A percentile compares a stretch with the other conserved stretches of the same genome.
These are phyloP conservation scores for Verticillium zaregamsianum DNA, from an alignment of 2,329 filamentous ascomycete species.

Conservation along the genomic window DNA sequence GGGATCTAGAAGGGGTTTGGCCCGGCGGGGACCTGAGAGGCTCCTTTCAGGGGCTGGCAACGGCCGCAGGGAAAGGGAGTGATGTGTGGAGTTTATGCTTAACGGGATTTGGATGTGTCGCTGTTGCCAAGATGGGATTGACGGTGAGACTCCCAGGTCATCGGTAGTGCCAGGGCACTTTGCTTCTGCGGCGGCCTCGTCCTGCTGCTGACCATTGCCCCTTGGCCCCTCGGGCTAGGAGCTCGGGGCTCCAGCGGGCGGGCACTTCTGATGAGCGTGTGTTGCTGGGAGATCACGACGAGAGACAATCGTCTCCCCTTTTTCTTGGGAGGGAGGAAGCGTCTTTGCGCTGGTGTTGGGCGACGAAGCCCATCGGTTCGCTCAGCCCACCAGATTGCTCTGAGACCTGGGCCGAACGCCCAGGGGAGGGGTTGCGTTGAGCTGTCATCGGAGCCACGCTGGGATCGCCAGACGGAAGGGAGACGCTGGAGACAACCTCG, in stretches of 20 bases:
- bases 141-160: background rate
- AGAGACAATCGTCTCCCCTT: background rate
- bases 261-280: background rate
- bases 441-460: conserved; percentile 9
- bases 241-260: background rate
- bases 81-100: background rate
- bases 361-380: background rate
- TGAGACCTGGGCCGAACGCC: background rate
- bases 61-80: background rate
- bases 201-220: background rate
- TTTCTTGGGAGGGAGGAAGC: background rate
- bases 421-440: background rate
- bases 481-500: background rate
- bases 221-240: background rate
- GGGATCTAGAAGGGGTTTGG: background rate
- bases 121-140: background rate
- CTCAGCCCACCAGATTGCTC: background rate
- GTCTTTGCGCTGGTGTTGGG: background rate
- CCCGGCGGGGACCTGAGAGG: too few relatives aligned
- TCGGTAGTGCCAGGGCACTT: background rate
- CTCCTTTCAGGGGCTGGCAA: background rate
- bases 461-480: background rate
- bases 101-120: background rate
- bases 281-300: background rate
- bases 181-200: background rate